Percentiles rank a stretch among this genome's conserved stretches.
These are phyloP conservation scores for Chalciporus piperatus DNA, from an alignment of 768 basidiomycete species.

Conservation along the genomic window DNA sequence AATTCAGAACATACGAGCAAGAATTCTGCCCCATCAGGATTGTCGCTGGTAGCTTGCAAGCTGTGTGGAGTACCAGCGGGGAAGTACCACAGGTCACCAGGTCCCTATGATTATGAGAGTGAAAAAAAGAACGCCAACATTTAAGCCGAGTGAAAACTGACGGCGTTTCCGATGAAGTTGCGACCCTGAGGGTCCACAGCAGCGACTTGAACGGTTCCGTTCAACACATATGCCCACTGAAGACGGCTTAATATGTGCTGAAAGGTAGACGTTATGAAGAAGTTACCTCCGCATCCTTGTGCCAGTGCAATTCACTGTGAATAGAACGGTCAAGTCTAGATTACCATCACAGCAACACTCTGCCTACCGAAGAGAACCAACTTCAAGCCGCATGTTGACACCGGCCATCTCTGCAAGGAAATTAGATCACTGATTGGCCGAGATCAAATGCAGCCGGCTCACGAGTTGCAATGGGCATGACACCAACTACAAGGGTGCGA, in stretches of 20 bases:
- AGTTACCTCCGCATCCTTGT: constrained; percentile 30
- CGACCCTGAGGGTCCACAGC: constrained; percentile 46
- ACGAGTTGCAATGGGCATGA: constrained; percentile 37
- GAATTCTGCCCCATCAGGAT: constrained; percentile 46
- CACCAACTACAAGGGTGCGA: constrained; percentile 21
- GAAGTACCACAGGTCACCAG: constrained; percentile 55
- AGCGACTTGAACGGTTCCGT: constrained; percentile 41
- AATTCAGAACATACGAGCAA: constrained; percentile 32
- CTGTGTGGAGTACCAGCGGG: constrained; percentile 52
- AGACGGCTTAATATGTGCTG: background rate
- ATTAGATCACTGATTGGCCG: background rate
- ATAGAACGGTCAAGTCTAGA: background rate
- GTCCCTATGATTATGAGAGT: constrained; percentile 27
- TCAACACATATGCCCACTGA: constrained; percentile 52
- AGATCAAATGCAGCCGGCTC: constrained; percentile 12
- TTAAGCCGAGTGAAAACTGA: constrained; percentile 20
- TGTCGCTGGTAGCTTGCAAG: constrained; percentile 46
- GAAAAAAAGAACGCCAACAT: background rate
- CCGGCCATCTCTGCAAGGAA: constrained; percentile 10
- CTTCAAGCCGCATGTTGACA: constrained; percentile 39
- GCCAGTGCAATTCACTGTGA: constrained; percentile 42
- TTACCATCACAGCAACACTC: too few relatives aligned
- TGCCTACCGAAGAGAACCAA: constrained; percentile 36
- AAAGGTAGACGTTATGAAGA: background rate
- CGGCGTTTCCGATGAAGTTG: constrained; percentile 46